Evolutionary conservation across 345 rosid species (phyloP).

Genomic region (Cochlearia excelsa): DNA sequence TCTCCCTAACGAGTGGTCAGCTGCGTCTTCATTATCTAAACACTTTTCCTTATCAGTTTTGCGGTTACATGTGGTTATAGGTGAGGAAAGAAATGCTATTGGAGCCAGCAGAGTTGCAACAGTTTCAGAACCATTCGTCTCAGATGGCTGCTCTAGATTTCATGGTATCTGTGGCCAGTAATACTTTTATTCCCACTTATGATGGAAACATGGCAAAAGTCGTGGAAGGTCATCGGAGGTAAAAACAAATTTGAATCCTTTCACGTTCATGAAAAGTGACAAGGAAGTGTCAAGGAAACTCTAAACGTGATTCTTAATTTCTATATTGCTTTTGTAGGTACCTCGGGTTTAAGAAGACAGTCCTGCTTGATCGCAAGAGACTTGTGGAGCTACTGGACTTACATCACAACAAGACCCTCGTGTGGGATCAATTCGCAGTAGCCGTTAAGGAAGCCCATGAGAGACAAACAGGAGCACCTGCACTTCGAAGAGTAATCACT

Average conservation of each 20-base stretch:
- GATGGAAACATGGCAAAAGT: slow-evolving; percentile 99
- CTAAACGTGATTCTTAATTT: not conserved
- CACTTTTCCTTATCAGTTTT: slow-evolving; percentile 26
- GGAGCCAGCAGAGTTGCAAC: slow-evolving; percentile 66
- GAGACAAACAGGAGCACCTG: slow-evolving; percentile 72
- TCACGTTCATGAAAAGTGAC: slow-evolving; percentile 12
- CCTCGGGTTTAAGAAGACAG: slow-evolving; percentile 74
- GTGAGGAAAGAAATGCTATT: slow-evolving; percentile 84
- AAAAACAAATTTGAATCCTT: slow-evolving; percentile 8
- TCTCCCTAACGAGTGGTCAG: slow-evolving; percentile 8
- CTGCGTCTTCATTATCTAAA: not conserved
- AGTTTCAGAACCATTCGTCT: slow-evolving; percentile 92
- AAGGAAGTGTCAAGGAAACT: not conserved
- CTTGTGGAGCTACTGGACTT: slow-evolving; percentile 70
- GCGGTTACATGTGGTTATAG: slow-evolving; percentile 43
- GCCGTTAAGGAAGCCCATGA: slow-evolving; percentile 66
- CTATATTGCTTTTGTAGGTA: slow-evolving; percentile 44
- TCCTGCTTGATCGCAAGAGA: slow-evolving; percentile 69
- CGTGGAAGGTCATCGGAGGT: slow-evolving; percentile 99
- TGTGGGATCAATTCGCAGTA: slow-evolving; percentile 60
- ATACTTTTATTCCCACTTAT: slow-evolving; percentile 85
- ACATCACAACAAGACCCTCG: slow-evolving; percentile 68
- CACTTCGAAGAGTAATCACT: slow-evolving; percentile 50
- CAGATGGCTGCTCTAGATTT: slow-evolving; percentile 99
- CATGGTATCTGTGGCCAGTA: slow-evolving; percentile 87